Evolutionary conservation across 345 rosid genomes (phyloP).

Genomic region (Euphorbia tirucalli): DNA sequence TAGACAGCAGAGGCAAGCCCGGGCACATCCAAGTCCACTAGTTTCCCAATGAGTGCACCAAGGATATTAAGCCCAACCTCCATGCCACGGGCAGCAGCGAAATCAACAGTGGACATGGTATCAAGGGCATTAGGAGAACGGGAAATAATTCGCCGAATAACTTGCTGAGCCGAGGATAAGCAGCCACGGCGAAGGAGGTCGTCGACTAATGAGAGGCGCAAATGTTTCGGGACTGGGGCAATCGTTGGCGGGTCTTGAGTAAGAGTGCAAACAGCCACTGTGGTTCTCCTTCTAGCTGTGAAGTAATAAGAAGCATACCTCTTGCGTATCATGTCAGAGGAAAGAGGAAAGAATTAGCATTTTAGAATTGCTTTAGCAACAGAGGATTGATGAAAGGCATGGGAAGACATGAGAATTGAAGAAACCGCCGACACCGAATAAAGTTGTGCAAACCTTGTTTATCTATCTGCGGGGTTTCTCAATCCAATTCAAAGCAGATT

Average conservation of each 20-base stretch:
- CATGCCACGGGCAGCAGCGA: slow-evolving; percentile 37
- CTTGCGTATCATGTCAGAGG: too few relatives aligned
- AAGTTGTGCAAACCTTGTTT: too few relatives aligned
- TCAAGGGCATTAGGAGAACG: slow-evolving; percentile 37
- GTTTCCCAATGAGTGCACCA: slow-evolving; percentile 38
- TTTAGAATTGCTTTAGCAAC: too few relatives aligned
- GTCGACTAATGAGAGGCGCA: slow-evolving; percentile 43
- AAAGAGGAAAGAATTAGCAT: too few relatives aligned
- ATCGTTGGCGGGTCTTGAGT: slow-evolving; percentile 27
- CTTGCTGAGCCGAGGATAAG: slow-evolving; percentile 40
- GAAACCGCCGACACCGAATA: too few relatives aligned
- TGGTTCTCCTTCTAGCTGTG: slow-evolving; percentile 30
- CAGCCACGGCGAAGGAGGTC: slow-evolving; percentile 44
- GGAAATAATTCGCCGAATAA: slow-evolving; percentile 38
- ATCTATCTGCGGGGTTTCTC: too few relatives aligned
- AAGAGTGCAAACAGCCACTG: slow-evolving; percentile 33
- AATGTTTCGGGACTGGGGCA: slow-evolving; percentile 24
- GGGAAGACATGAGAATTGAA: too few relatives aligned
- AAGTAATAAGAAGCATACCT: slow-evolving; percentile 16
- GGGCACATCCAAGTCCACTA: slow-evolving; percentile 43
- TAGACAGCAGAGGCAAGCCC: slow-evolving; percentile 43
- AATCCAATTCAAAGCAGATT: too few relatives aligned
- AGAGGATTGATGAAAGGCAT: too few relatives aligned
- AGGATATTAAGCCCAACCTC: slow-evolving; percentile 37
- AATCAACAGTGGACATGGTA: slow-evolving; percentile 39